Evolutionary conservation across 2,329 filamentous ascomycete species (phyloP).

Genomic region (Hypoxylon sp.): DNA sequence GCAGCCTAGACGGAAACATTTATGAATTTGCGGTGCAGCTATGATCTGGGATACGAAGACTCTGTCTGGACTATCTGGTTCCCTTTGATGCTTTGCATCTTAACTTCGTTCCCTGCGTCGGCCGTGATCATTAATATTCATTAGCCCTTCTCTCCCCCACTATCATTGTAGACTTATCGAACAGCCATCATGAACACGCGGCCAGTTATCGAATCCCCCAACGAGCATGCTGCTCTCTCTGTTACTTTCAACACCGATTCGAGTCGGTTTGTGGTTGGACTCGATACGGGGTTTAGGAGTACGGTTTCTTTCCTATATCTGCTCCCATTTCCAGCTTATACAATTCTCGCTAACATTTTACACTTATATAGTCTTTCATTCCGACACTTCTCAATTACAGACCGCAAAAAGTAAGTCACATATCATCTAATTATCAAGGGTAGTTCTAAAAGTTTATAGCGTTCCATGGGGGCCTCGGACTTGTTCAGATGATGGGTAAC

Average conservation of each 20-base stretch:
- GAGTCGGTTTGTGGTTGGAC: constrained; percentile 87
- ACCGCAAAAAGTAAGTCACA: constrained; percentile 59
- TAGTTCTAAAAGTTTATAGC: constrained; percentile 43
- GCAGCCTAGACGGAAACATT: constrained; percentile 21
- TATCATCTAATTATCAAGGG: neutral
- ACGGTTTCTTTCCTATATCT: constrained; percentile 52
- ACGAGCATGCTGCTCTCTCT: constrained; percentile 81
- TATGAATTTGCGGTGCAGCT: constrained; percentile 38
- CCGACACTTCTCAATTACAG: constrained; percentile 78
- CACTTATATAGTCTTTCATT: constrained; percentile 72
- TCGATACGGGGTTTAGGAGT: constrained; percentile 89
- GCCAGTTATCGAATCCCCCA: constrained; percentile 82
- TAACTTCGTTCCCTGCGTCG: constrained; percentile 35
- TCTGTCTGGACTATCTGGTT: constrained; percentile 37
- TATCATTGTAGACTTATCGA: constrained; percentile 27
- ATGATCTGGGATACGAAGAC: constrained; percentile 38
- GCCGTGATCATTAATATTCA: constrained; percentile 30
- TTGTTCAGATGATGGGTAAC: constrained; percentile 87
- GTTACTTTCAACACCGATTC: constrained; percentile 87
- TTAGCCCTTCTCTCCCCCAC: constrained; percentile 20
- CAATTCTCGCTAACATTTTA: constrained; percentile 44
- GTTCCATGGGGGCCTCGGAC: constrained; percentile 84
- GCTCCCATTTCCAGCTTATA: neutral
- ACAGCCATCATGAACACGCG: constrained; percentile 83
- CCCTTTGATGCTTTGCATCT: constrained; percentile 45